Percentiles rank a stretch among this genome's conserved stretches.
Conservation (phyloP, 768 basidiomycete species). For the Boletellus emodensis region DNA sequence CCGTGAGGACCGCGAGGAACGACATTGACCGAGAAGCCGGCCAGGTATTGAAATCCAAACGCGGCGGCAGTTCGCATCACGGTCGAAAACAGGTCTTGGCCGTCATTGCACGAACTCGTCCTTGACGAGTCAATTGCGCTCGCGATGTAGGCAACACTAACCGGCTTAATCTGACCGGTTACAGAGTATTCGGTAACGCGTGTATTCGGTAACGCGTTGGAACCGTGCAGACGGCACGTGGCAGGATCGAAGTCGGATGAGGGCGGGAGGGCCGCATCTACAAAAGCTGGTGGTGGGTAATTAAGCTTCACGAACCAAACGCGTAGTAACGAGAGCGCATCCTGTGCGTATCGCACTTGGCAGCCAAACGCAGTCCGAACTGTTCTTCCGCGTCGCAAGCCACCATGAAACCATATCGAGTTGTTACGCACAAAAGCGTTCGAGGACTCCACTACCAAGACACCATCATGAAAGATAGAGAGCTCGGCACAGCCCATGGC, state of each 20-base stretch:
- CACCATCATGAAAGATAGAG: constrained; percentile 19
- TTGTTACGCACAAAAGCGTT: constrained; percentile 52
- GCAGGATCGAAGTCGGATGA: constrained; percentile 15
- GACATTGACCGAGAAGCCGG: constrained; percentile 15
- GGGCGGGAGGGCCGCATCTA: constrained; percentile 23
- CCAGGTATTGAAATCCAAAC: constrained; percentile 25
- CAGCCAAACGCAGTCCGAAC: constrained; percentile 17
- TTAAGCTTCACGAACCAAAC: constrained; percentile 12
- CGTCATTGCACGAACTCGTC: constrained; percentile 1
- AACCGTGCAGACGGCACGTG: constrained; percentile 38
- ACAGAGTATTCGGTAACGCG: constrained; percentile 14
- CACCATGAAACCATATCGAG: constrained; percentile 49
- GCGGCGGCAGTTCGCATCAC: constrained; percentile 6
- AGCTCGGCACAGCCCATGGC: constrained; percentile 44
- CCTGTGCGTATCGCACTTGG: constrained; percentile 35
- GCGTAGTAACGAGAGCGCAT: constrained; percentile 19
- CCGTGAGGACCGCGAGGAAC: constrained; percentile 2
- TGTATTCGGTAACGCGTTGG: constrained; percentile 20
- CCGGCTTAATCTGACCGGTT: constrained; percentile 17
- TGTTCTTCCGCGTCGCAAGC: constrained; percentile 23
- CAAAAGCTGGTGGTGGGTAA: constrained; percentile 16
- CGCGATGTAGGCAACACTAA: background rate
- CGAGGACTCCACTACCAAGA: constrained; percentile 39
- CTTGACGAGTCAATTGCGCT: background rate
- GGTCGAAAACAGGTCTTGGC: constrained; percentile 34